phyloP scores from a whole-genome alignment of 2,329 filamentous ascomycete species.

The Cladosporium velox region DNA sequence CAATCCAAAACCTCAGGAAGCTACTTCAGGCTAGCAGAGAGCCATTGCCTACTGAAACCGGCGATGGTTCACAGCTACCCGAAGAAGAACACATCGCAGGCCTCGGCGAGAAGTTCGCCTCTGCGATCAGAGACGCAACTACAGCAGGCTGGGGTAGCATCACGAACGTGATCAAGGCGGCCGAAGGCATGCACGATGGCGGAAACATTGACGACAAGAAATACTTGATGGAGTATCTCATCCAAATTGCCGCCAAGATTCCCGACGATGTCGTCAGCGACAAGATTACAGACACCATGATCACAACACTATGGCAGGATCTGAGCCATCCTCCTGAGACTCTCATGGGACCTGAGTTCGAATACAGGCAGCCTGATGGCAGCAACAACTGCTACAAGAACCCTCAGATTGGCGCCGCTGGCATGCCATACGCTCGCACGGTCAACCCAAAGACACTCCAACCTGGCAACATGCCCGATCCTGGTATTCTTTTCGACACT shows the following conservation, averaged over 20 bases:
- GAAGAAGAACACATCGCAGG: conserved; percentile 27
- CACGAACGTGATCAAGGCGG: conserved; percentile 25
- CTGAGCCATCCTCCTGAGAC: conserved; percentile 50
- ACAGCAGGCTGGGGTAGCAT: conserved; percentile 14
- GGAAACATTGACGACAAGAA: conserved; percentile 62
- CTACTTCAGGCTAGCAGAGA: conserved; percentile 37
- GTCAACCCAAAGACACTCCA: conserved; percentile 61
- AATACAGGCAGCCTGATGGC: conserved; percentile 53
- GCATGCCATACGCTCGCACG: conserved; percentile 68
- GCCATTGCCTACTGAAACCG: conserved; percentile 43
- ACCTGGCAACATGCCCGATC: conserved; percentile 63
- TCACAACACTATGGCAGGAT: conserved; percentile 52
- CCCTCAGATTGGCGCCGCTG: conserved; percentile 65
- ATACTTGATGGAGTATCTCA: conserved; percentile 61
- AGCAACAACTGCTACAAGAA: conserved; percentile 60
- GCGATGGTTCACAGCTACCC: conserved; percentile 46
- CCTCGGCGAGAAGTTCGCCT: conserved; percentile 23
- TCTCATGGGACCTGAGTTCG: conserved; percentile 46
- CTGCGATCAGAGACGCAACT: conserved; percentile 25
- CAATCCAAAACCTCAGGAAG: conserved; percentile 32
- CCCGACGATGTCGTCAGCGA: conserved; percentile 45
- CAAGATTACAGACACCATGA: conserved; percentile 46
- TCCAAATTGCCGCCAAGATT: conserved; percentile 48
- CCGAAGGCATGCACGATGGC: conserved; percentile 42
- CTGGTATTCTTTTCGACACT: conserved; percentile 67